These are phyloP conservation scores for Naegleria lovaniensis DNA, from an alignment of 208 protist species.

Conservation along the genomic window DNA sequence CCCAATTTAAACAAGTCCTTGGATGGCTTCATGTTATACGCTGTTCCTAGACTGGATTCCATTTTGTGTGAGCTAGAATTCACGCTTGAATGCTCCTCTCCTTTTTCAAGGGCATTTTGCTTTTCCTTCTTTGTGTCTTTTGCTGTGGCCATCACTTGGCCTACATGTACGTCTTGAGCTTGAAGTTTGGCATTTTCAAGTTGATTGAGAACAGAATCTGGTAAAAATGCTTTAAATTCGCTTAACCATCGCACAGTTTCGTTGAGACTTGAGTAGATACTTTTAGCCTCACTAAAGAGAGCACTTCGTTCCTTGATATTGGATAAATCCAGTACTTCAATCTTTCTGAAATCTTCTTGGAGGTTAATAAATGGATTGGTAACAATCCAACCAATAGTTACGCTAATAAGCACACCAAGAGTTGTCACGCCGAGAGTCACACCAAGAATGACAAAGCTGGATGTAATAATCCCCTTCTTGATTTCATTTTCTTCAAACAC, in stretches of 20 bases:
- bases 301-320: not conserved
- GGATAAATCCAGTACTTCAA: not conserved
- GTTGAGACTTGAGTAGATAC: not conserved
- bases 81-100: no score
- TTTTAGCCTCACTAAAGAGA: not conserved
- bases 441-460: not conserved
- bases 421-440: not conserved
- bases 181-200: not conserved
- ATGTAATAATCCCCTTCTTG: not conserved
- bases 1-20: not conserved
- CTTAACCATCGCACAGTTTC: not conserved
- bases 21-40: not conserved
- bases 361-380: not conserved
- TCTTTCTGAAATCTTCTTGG: not conserved
- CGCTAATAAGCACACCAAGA: not conserved
- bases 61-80: no score
- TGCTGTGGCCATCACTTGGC: no score
- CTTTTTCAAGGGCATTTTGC: no score
- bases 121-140: no score
- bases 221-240: not conserved
- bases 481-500: not conserved
- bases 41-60: not conserved
- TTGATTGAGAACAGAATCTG: not conserved
- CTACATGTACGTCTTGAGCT: not conserved
- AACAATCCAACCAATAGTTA: not conserved